A percentile compares a stretch with the other conserved stretches of the same genome.
phyloP scores from a whole-genome alignment of 306 rosid genomes.

The Geum urbanum region DNA sequence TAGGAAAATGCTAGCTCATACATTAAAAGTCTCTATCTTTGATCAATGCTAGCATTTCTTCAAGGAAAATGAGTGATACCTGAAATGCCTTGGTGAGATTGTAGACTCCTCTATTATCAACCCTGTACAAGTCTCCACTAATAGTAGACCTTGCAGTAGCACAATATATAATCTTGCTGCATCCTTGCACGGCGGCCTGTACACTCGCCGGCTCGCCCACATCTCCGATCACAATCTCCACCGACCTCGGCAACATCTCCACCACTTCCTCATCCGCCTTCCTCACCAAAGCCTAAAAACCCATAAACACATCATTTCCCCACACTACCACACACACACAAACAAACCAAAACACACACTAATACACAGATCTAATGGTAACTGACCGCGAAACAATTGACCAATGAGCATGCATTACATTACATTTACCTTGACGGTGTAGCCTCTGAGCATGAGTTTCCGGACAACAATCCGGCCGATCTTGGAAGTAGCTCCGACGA shows the following conservation, averaged over 20 bases:
- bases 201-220: constrained; percentile 79
- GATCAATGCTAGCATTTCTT: too few relatives aligned
- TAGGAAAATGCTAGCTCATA: too few relatives aligned
- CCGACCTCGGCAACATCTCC: constrained; percentile 85
- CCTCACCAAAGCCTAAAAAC: constrained; percentile 74
- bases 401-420: background rate
- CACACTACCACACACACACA: background rate
- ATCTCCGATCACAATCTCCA: constrained; percentile 73
- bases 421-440: constrained; percentile 81
- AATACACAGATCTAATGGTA: too few relatives aligned
- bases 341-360: background rate
- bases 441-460: constrained; percentile 92
- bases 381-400: too few relatives aligned
- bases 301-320: background rate
- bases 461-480: constrained; percentile 88
- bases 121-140: constrained; percentile 85
- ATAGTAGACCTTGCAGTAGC: constrained; percentile 92
- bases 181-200: constrained; percentile 62
- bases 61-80: constrained; percentile 34
- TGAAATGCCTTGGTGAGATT: constrained; percentile 87
- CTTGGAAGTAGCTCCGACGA: constrained; percentile 88
- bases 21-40: too few relatives aligned
- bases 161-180: constrained; percentile 82
- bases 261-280: constrained; percentile 60
- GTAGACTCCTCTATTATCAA: constrained; percentile 82